These are phyloP conservation scores for Exsudoporus floridanus DNA, from an alignment of 1,284 basidiomycete genomes.

Conservation along the genomic window DNA sequence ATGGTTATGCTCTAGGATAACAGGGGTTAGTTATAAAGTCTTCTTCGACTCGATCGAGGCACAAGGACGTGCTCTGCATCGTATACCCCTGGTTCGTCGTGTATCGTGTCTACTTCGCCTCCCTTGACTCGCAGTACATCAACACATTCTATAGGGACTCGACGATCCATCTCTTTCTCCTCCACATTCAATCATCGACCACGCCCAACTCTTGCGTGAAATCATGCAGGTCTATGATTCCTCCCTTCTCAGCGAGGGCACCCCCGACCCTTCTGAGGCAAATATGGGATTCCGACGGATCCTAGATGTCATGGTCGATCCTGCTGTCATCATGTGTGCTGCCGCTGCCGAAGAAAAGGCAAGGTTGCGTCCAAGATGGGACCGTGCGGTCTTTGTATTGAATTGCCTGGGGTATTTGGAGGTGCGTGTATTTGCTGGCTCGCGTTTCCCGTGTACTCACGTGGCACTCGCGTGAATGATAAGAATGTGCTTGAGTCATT, in stretches of 20 bases:
- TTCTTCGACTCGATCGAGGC: conserved; percentile 86
- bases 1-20: conserved; percentile 54
- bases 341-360: conserved; percentile 68
- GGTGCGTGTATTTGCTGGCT: conserved; percentile 39
- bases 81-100: conserved; percentile 65
- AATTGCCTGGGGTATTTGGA: conserved; percentile 83
- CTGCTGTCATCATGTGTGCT: conserved; percentile 75
- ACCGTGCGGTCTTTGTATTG: conserved; percentile 76
- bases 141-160: conserved; percentile 52
- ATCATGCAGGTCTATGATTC: conserved; percentile 87
- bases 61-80: conserved; percentile 74
- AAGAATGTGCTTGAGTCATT: conserved; percentile 74
- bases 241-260: conserved; percentile 64
- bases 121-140: neutral
- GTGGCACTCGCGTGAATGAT: neutral
- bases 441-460: neutral
- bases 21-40: conserved; percentile 74
- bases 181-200: conserved; percentile 76
- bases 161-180: conserved; percentile 78
- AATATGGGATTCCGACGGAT: conserved; percentile 53
- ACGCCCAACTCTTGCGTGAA: conserved; percentile 80
- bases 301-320: conserved; percentile 80
- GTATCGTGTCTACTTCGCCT: neutral
- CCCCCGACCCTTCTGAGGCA: conserved; percentile 20
- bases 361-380: conserved; percentile 61